phyloP scores from a whole-genome alignment of 2,329 filamentous ascomycete genomes.

The Acrocalymma vagum region DNA sequence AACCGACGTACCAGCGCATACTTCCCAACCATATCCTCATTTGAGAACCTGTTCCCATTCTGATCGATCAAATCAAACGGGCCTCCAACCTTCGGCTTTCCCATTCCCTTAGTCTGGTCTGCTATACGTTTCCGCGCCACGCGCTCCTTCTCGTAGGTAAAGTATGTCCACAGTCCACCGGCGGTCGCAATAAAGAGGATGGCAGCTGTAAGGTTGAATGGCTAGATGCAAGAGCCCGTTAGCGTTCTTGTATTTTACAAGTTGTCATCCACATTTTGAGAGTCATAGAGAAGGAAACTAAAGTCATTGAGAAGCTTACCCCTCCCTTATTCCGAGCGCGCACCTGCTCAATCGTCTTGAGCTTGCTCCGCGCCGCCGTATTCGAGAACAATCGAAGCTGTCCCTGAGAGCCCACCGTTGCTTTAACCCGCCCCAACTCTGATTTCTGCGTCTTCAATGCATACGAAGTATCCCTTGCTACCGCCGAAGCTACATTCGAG shows the following conservation, averaged over 20 bases:
- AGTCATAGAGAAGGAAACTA: too few species aligned
- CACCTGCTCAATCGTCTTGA: conserved; percentile 48
- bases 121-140: conserved; percentile 89
- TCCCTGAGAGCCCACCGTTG: conserved; percentile 13
- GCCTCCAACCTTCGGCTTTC: conserved; percentile 91
- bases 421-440: too few species aligned
- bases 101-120: conserved; percentile 91
- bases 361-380: conserved; percentile 33
- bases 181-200: conserved; percentile 84
- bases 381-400: conserved; percentile 36
- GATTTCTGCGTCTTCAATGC: too few species aligned
- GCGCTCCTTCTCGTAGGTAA: conserved; percentile 90
- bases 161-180: conserved; percentile 83
- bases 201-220: conserved; percentile 93
- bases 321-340: conserved; percentile 44
- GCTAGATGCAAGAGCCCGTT: conserved; percentile 58
- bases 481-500: too few species aligned
- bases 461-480: too few species aligned
- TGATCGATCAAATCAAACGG: conserved; percentile 84
- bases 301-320: conserved; percentile 25
- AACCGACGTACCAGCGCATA: conserved; percentile 73
- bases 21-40: conserved; percentile 83
- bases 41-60: conserved; percentile 78
- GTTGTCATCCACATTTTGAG: too few species aligned
- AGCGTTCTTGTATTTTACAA: background rate